Percentiles rank a stretch among this genome's conserved stretches.
Conservation (phyloP, 495 filamentous ascomycete genomes). For the Rhizodiscina lignyota region DNA sequence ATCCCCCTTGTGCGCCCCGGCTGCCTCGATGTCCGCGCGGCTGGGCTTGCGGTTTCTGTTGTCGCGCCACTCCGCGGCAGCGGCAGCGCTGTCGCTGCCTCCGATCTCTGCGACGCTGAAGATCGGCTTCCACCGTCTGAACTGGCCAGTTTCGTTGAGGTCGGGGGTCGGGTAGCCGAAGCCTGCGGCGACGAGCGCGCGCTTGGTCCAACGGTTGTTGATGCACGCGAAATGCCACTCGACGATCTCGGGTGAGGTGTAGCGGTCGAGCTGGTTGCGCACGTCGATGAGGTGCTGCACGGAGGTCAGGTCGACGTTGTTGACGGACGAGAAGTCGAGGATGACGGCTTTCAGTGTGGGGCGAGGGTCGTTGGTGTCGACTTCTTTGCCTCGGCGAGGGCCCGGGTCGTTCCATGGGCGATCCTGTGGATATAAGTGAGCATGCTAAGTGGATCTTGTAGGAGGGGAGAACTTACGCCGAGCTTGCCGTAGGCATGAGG, state of each 20-base stretch:
- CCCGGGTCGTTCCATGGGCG: conserved; percentile 95
- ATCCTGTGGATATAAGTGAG: conserved; percentile 30
- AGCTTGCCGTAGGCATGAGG: conserved; percentile 38
- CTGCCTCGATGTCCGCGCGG: conserved; percentile 7
- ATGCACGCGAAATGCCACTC: conserved; percentile 95
- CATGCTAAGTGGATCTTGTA: not conserved
- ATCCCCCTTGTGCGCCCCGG: conserved; percentile 6
- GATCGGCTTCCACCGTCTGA: conserved; percentile 81
- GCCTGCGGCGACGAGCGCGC: conserved; percentile 76
- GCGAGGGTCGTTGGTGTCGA: conserved; percentile 32
- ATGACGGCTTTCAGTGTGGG: conserved; percentile 84
- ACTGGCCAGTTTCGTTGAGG: conserved; percentile 23
- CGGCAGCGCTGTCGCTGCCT: conserved; percentile 50
- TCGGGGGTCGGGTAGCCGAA: conserved; percentile 69
- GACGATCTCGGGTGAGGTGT: conserved; percentile 65
- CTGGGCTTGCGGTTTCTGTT: conserved; percentile 25
- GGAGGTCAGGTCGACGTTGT: conserved; percentile 90
- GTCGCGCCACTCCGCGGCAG: conserved; percentile 35
- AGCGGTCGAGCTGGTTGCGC: conserved; percentile 88
- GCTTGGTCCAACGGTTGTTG: conserved; percentile 96
- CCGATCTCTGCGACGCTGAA: conserved; percentile 88
- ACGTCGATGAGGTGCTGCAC: conserved; percentile 94
- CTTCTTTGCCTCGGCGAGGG: conserved; percentile 40
- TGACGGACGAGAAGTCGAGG: conserved; percentile 88
- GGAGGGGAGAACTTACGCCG: conserved; percentile 28